Evolutionary conservation across 306 rosid genomes (phyloP), one percentile per base, ranked within the genome.

Genomic region (Arachis stenosperma): DNA sequence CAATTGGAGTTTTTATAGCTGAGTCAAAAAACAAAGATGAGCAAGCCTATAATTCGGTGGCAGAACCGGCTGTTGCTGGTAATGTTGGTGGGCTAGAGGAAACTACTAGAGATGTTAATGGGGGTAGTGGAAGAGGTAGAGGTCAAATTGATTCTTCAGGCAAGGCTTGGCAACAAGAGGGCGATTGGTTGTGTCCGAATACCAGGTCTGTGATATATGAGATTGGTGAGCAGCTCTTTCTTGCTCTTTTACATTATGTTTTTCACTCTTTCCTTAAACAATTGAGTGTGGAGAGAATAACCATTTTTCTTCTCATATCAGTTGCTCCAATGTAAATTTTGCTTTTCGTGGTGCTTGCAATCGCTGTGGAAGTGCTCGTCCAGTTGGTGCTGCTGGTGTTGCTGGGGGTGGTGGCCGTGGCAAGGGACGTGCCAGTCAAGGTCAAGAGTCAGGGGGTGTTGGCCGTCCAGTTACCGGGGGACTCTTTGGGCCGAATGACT

Each of bases 171-270:
- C 97, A 91, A 78, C 97, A 94, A 79, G 99, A 94, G 39, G 97
- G 99, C 77, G 99, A 94, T 81, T 94, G 99, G 99, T 39, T 79
- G 82, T 94, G 99, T 80, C 97, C 96, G 75, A 91, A 94, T 94
- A 89, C 99, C 91, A 94, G 99, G 99, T 94, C 96, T 89, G 97
- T 94, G 97, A 87, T 94, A 87, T 94, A 88, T 91, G 99, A 94
- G 67, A 88, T 94, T 81, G 99, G 97, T 91, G 99, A 94, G 97
- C 92, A 74, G 95, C 92, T 85, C 91, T 77, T 88, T 89, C 97
- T 89, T 84, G 89, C 91, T 86, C 90, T 79, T 89, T 42, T 64
- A 27, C 63, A 46, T 56, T 43, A 60, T 44, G 60, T 59, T 69
- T 65, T 61, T 50, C 13, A 29, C 42, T 75, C 22, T 74, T 71